Evolutionary conservation across 2,329 filamentous ascomycete genomes (phyloP).

Genomic region (Sclerotinia trifoliorum): DNA sequence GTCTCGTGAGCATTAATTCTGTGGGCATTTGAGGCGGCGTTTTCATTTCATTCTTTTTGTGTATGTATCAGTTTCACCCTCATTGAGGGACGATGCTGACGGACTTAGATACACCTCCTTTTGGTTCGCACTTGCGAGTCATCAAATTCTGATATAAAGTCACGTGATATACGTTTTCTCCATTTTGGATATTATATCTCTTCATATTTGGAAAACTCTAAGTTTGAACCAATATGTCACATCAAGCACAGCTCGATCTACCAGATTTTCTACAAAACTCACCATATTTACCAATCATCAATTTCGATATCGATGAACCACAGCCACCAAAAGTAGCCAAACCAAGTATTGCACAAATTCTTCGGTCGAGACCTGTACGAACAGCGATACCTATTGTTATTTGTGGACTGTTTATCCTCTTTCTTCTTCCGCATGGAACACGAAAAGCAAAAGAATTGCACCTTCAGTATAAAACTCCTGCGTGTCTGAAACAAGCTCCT

Average conservation of each 20-base stretch:
- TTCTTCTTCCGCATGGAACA: slow-evolving; percentile 13
- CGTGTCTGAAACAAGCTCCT: slow-evolving; percentile 18
- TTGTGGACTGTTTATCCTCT: slow-evolving; percentile 21
- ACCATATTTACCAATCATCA: slow-evolving; percentile 31
- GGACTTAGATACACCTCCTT: neutral
- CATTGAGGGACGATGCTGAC: neutral
- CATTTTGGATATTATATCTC: neutral
- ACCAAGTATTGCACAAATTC: slow-evolving; percentile 42
- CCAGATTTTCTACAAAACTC: slow-evolving; percentile 34
- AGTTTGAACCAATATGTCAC: neutral
- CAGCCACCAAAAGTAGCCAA: slow-evolving; percentile 20
- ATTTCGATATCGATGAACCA: slow-evolving; percentile 18
- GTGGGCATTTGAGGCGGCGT: neutral
- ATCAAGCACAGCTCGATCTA: slow-evolving; percentile 22
- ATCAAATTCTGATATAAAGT: neutral
- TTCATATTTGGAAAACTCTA: too few relatives aligned
- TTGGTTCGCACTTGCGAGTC: neutral
- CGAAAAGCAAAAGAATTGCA: slow-evolving; percentile 6
- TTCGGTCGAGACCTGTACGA: slow-evolving; percentile 42
- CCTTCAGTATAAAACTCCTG: slow-evolving; percentile 19
- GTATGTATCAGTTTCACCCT: neutral
- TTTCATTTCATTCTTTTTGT: neutral
- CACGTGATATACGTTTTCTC: neutral
- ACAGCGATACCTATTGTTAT: slow-evolving; percentile 27
- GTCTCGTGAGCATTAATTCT: neutral